Evolutionary conservation across 768 basidiomycete genomes (phyloP).

Genomic region (Collybia sordida): DNA sequence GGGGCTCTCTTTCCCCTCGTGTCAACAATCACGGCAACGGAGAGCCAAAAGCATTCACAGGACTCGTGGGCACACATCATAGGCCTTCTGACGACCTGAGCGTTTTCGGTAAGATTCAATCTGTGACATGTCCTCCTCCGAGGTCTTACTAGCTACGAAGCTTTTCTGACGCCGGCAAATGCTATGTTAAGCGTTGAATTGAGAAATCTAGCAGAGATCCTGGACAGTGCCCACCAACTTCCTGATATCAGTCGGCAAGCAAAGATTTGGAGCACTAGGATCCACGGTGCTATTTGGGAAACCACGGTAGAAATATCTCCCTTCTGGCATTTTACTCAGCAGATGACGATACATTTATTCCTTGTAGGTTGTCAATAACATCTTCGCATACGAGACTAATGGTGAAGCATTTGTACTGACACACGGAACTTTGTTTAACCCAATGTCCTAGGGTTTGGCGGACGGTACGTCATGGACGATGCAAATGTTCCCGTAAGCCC

Average conservation of each 20-base stretch:
- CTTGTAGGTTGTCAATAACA: constrained; percentile 53
- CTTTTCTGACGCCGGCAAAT: constrained; percentile 77
- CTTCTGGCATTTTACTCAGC: too few species aligned
- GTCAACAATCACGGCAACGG: constrained; percentile 72
- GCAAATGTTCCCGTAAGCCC: constrained; percentile 75
- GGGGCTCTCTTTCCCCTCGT: constrained; percentile 59
- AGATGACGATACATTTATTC: not conserved
- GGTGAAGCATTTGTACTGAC: constrained; percentile 32
- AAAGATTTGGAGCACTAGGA: constrained; percentile 54
- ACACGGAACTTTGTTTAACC: not conserved
- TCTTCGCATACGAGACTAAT: constrained; percentile 80
- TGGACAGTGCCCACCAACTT: constrained; percentile 49
- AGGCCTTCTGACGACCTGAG: constrained; percentile 77
- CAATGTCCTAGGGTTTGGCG: constrained; percentile 52
- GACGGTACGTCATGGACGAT: constrained; percentile 80
- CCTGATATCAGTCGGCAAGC: constrained; percentile 55
- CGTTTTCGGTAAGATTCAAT: constrained; percentile 51
- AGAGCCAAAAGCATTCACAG: constrained; percentile 74
- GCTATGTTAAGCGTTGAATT: constrained; percentile 82
- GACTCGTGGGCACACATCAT: constrained; percentile 75
- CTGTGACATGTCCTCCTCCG: not conserved
- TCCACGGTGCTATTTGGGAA: constrained; percentile 60
- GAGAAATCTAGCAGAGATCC: constrained; percentile 53
- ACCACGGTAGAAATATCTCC: constrained; percentile 46
- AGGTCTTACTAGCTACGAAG: constrained; percentile 28